Conservation (phyloP, 345 rosid genomes). For the Psidium friedrichsthalianum region DNA sequence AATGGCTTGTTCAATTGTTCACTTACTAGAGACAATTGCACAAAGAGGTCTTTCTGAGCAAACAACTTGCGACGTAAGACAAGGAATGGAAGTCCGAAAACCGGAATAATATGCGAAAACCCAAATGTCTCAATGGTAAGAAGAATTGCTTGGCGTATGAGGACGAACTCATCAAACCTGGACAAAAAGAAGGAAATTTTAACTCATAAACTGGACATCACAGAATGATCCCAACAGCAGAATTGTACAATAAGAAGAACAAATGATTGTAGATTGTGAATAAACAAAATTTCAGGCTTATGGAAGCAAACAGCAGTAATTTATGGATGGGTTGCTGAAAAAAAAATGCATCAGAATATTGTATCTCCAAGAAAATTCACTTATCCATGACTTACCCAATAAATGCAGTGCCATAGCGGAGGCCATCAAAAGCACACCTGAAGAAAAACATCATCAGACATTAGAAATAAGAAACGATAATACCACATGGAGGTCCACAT, state of each 20-base stretch:
- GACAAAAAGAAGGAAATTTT: not conserved
- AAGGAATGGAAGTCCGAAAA: constrained; percentile 74
- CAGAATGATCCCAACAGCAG: not conserved
- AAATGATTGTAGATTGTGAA: not conserved
- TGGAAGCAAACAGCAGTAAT: not conserved
- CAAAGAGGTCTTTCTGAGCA: constrained; percentile 6
- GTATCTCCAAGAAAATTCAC: not conserved
- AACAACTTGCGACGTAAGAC: constrained; percentile 8
- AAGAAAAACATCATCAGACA: constrained; percentile 1
- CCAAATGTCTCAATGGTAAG: constrained; percentile 84
- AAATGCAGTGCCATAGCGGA: constrained; percentile 91
- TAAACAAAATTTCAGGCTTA: not conserved
- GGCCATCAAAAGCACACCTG: constrained; percentile 98
- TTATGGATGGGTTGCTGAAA: not conserved
- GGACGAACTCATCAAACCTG: constrained; percentile 92
- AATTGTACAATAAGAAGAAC: not conserved
- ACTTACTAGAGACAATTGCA: constrained; percentile 48
- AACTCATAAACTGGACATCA: not conserved
- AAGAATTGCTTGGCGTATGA: constrained; percentile 82
- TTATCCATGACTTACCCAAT: constrained; percentile 49
- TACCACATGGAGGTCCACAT: not conserved
- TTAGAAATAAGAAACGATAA: not conserved
- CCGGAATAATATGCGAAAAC: constrained; percentile 67
- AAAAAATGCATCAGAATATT: not conserved
- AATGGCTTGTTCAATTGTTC: not conserved